Conservation (phyloP, 2,329 filamentous ascomycete species). For the Penicillium oxalicum region DNA sequence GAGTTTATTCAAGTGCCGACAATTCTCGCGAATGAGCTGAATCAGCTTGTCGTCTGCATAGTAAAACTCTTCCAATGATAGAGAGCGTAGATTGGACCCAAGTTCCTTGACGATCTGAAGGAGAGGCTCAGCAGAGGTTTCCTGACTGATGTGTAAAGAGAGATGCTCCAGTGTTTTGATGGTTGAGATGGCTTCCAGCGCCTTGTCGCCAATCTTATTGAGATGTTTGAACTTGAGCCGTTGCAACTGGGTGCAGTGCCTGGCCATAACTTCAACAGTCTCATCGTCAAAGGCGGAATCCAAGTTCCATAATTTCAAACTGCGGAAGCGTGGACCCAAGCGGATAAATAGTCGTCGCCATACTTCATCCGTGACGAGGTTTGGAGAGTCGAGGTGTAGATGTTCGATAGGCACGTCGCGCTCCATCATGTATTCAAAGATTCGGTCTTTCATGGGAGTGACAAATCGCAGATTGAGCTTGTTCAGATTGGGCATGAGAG, state of each 20-base stretch:
- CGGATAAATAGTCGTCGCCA: slow-evolving; percentile 66
- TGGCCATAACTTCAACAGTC: slow-evolving; percentile 56
- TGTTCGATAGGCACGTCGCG: slow-evolving; percentile 63
- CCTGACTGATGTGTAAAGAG: slow-evolving; percentile 61
- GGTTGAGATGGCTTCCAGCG: slow-evolving; percentile 59
- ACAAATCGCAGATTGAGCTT: slow-evolving; percentile 72
- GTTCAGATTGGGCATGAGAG: slow-evolving; percentile 62
- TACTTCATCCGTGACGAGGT: slow-evolving; percentile 68
- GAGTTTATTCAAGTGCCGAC: slow-evolving; percentile 64
- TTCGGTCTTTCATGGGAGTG: slow-evolving; percentile 84
- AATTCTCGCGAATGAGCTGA: slow-evolving; percentile 63
- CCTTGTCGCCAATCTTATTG: slow-evolving; percentile 62
- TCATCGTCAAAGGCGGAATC: slow-evolving; percentile 75
- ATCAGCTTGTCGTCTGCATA: slow-evolving; percentile 65
- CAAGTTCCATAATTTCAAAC: slow-evolving; percentile 73
- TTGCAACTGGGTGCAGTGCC: slow-evolving; percentile 60
- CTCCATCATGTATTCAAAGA: slow-evolving; percentile 72
- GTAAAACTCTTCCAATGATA: slow-evolving; percentile 67
- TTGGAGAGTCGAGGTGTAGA: slow-evolving; percentile 76
- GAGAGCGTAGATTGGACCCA: slow-evolving; percentile 63
- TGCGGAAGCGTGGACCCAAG: slow-evolving; percentile 60
- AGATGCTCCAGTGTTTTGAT: slow-evolving; percentile 65
- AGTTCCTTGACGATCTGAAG: slow-evolving; percentile 56
- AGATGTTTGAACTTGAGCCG: slow-evolving; percentile 79
- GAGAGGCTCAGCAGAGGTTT: slow-evolving; percentile 52